phyloP scores from a whole-genome alignment of 371 early-diverging fungal genomes.

The Umbelopsis sp. region DNA sequence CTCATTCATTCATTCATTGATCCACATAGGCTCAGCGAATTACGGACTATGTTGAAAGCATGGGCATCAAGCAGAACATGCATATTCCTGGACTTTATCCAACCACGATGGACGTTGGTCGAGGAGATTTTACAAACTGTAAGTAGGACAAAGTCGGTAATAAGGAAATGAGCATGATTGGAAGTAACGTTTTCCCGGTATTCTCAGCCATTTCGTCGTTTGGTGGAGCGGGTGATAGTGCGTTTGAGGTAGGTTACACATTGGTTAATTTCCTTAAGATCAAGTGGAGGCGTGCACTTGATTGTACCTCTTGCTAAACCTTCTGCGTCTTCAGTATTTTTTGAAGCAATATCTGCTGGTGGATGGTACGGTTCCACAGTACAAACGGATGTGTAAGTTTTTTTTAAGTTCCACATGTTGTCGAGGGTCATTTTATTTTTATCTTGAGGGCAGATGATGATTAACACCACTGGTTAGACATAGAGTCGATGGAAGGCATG shows the following conservation, averaged over 20 bases:
- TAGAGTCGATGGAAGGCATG: conserved; percentile 50
- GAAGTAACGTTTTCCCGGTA: conserved; percentile 16
- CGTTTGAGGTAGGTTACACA: conserved; percentile 48
- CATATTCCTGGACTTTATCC: conserved; percentile 62
- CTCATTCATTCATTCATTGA: not conserved
- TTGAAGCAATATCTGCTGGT: conserved; percentile 70
- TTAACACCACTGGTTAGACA: conserved; percentile 34
- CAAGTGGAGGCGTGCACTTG: not conserved
- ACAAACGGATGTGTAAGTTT: conserved; percentile 61
- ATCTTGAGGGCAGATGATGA: too few relatives aligned
- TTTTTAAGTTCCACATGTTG: not conserved
- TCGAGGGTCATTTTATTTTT: not conserved
- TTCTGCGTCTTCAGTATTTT: conserved; percentile 57
- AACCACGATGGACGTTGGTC: conserved; percentile 27
- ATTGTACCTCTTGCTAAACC: not conserved
- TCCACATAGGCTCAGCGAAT: conserved; percentile 28
- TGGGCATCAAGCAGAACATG: conserved; percentile 31
- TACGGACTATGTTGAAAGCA: conserved; percentile 29
- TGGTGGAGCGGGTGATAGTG: conserved; percentile 59
- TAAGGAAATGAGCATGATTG: not conserved
- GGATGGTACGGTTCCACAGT: conserved; percentile 55
- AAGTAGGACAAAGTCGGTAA: conserved; percentile 2
- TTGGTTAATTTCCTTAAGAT: not conserved
- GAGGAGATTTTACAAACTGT: conserved; percentile 22
- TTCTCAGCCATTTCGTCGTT: conserved; percentile 37